Conservation (phyloP, 2,329 filamentous ascomycete species). For the Calonectria pteridis region DNA sequence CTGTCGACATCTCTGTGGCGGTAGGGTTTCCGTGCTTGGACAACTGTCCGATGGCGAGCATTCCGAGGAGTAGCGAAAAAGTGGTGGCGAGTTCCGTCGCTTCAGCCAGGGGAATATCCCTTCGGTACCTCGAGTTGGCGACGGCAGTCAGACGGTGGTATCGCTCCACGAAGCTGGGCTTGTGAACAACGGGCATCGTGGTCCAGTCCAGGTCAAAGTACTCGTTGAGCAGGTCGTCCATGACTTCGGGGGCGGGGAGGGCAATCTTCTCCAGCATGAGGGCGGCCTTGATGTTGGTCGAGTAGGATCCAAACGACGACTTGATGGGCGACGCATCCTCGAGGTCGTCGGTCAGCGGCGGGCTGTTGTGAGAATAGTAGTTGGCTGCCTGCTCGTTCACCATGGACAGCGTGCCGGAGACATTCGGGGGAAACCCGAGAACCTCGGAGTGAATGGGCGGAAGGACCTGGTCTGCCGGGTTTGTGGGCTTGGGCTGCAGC, state of each 20-base stretch:
- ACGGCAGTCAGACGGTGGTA: conserved; percentile 45
- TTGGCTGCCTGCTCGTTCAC: conserved; percentile 31
- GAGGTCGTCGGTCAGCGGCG: conserved; percentile 44
- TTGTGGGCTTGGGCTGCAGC: conserved; percentile 31
- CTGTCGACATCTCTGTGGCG: conserved; percentile 23
- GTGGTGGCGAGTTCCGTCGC: conserved; percentile 43
- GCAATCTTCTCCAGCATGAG: conserved; percentile 45
- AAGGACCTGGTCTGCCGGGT: conserved; percentile 35
- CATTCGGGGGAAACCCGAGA: conserved; percentile 24
- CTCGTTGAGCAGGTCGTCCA: conserved; percentile 42
- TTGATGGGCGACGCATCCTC: conserved; percentile 37
- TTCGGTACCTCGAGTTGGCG: conserved; percentile 44
- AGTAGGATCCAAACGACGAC: conserved; percentile 45
- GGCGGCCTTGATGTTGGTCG: conserved; percentile 43
- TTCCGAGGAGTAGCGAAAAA: conserved; percentile 40
- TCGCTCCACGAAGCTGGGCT: conserved; percentile 39
- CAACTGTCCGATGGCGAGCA: conserved; percentile 43
- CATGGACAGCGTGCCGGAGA: conserved; percentile 31
- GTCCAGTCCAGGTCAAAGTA: conserved; percentile 45
- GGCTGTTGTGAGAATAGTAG: conserved; percentile 40
- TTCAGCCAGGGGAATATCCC: conserved; percentile 43
- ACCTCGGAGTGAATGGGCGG: conserved; percentile 40
- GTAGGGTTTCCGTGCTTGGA: conserved; percentile 28
- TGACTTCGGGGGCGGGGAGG: conserved; percentile 41
- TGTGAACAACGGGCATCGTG: conserved; percentile 40